A percentile compares a stretch with the other conserved stretches of the same genome.
Evolutionary conservation across 495 filamentous ascomycete genomes (phyloP).

Genomic region (Xylaria venustula): DNA sequence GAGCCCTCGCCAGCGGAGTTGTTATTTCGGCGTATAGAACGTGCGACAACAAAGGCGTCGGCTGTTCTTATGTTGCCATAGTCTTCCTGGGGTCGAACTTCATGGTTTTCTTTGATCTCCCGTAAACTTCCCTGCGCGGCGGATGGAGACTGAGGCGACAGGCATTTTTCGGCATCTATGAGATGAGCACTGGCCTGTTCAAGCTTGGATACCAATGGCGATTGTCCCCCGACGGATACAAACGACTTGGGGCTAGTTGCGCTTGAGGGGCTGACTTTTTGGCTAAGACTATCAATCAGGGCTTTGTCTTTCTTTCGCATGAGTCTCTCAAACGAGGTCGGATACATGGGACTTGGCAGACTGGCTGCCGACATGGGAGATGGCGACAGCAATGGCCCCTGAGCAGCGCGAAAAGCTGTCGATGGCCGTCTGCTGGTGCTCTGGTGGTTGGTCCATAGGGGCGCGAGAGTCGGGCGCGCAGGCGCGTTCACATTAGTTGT

Average conservation of each 20-base stretch:
- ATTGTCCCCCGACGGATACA: constrained; percentile 22
- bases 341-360: constrained; percentile 37
- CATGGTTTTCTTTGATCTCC: background rate
- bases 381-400: constrained; percentile 27
- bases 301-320: constrained; percentile 41
- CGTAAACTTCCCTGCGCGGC: background rate
- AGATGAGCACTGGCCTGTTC: constrained; percentile 28
- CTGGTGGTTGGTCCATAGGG: constrained; percentile 34
- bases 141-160: constrained; percentile 12
- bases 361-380: constrained; percentile 28
- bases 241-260: constrained; percentile 17
- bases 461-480: constrained; percentile 36
- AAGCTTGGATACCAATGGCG: constrained; percentile 28
- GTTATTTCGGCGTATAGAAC: constrained; percentile 34
- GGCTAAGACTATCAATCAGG: constrained; percentile 40
- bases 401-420: constrained; percentile 22
- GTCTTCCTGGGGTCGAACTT: constrained; percentile 33
- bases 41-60: constrained; percentile 40
- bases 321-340: constrained; percentile 31
- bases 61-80: constrained; percentile 32
- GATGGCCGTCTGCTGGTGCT: constrained; percentile 11
- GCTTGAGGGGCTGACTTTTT: constrained; percentile 19
- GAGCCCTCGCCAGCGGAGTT: background rate
- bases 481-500: constrained; percentile 23
- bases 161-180: background rate